A percentile compares a stretch with the other conserved stretches of the same genome.
Conservation (phyloP, 2,329 filamentous ascomycete species). For the Talaromyces rugulosus region DNA sequence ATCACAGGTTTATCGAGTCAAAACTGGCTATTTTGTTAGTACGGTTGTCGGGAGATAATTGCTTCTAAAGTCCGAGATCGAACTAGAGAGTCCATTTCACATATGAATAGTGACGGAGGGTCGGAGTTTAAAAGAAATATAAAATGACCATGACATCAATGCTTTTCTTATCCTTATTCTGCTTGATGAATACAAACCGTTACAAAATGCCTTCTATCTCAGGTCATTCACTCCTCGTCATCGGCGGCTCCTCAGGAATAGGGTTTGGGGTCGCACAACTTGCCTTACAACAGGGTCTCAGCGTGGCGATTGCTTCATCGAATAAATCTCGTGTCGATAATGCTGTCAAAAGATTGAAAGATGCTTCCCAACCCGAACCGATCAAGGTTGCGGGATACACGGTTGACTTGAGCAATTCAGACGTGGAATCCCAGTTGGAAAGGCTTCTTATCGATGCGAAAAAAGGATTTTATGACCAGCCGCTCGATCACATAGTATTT, state of each 20-base stretch:
- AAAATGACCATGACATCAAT: too few relatives aligned
- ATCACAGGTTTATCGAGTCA: background rate
- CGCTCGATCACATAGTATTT: slow-evolving; percentile 54
- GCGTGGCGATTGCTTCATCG: slow-evolving; percentile 60
- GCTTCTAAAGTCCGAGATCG: too few relatives aligned
- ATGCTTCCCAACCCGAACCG: slow-evolving; percentile 30
- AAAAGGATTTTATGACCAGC: slow-evolving; percentile 13
- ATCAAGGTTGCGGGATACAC: slow-evolving; percentile 41
- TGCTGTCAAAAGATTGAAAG: slow-evolving; percentile 44
- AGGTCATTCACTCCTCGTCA: slow-evolving; percentile 47
- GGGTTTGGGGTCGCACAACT: slow-evolving; percentile 59
- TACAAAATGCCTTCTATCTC: slow-evolving; percentile 17
- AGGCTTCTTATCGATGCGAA: slow-evolving; percentile 39
- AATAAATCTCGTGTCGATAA: slow-evolving; percentile 46
- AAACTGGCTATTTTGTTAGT: background rate
- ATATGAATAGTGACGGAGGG: too few relatives aligned
- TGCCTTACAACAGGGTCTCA: slow-evolving; percentile 51
- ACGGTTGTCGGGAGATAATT: too few relatives aligned
- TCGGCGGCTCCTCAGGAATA: slow-evolving; percentile 62
- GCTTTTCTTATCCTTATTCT: too few relatives aligned
- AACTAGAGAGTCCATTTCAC: too few relatives aligned
- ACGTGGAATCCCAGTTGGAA: slow-evolving; percentile 43
- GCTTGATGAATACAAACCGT: too few relatives aligned
- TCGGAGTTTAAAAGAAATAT: too few relatives aligned
- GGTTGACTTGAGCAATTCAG: slow-evolving; percentile 46